phyloP scores from a whole-genome alignment of 2,329 filamentous ascomycete species.

The Nemania sp. region DNA sequence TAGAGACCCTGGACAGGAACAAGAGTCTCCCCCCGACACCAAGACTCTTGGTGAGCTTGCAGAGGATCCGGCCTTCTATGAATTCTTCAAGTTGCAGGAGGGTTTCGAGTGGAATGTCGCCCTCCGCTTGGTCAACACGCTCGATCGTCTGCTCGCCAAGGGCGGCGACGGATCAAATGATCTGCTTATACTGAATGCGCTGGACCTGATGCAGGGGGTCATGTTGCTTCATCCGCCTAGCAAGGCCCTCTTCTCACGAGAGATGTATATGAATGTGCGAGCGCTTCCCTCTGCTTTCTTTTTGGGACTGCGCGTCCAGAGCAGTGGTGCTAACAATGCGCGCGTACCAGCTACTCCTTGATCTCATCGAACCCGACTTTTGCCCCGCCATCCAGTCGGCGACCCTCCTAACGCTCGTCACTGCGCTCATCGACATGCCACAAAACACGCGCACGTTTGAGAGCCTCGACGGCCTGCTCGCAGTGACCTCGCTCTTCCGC shows the following conservation, averaged over 20 bases:
- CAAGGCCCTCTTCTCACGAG: constrained; percentile 85
- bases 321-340: constrained; percentile 30
- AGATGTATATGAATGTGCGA: constrained; percentile 91
- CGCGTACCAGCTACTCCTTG: constrained; percentile 78
- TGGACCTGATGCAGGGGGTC: constrained; percentile 89
- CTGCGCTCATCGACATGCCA: constrained; percentile 86
- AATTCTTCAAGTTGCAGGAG: constrained; percentile 97
- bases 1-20: constrained; percentile 45
- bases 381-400: constrained; percentile 92
- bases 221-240: constrained; percentile 91
- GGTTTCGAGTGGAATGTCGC: constrained; percentile 98
- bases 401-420: constrained; percentile 89
- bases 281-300: background rate
- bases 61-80: constrained; percentile 88
- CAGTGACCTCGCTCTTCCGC: constrained; percentile 93
- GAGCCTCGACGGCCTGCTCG: constrained; percentile 88
- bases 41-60: constrained; percentile 78
- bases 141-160: constrained; percentile 88
- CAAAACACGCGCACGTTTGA: constrained; percentile 93
- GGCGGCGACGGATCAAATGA: constrained; percentile 86
- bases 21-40: constrained; percentile 54
- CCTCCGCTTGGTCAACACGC: constrained; percentile 83
- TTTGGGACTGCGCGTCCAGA: background rate
- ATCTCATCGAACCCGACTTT: constrained; percentile 92
- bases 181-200: constrained; percentile 84